Base-by-base conservation (phyloP, 768 basidiomycete genomes). In the Clitopilus hobsonii region DNA sequence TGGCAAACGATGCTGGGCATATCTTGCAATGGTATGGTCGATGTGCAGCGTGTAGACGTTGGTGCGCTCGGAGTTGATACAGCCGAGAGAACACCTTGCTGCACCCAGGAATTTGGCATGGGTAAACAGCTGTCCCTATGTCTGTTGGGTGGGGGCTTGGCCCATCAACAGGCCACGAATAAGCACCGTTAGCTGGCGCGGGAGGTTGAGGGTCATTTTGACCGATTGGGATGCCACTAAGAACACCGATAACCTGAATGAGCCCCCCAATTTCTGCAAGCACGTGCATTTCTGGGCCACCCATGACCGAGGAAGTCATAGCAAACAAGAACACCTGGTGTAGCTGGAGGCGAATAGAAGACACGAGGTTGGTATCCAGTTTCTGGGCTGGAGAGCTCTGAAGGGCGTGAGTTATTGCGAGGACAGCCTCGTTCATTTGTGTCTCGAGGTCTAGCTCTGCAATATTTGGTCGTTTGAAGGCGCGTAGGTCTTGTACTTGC, bases 261-360 rank as follows among this genome's bases (percentile, higher is more conserved):
- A 92, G 75, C n/a, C 87, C 88, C 38, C 84, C 81, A 36, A 91
- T 81, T 67, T 92, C 89, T 64, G 89, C 88, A 1, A 91, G 70
- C 0, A 76, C 73, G 54, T 80, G 78, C 71, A 79, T 81, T 51
- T 79, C 78, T 49, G 69, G 71, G 26, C 80, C 84, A 24, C 76
- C 77, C 24, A 72, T 68, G 5, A 80, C 69, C 11, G 84, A 83
- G 29, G 85, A 88, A 10, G 87, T 91, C 55, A 89, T 83, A 1
- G 86, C 81, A 65, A 91, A 92, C 25, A 90, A 74, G 65, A 90
- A 91, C 8, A 90, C 73, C 58, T 90, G 88, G 58, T 91, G 88
- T 13, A 91, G 77, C 29, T 82, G 83, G 11, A 82, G 69, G 54
- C 88, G 87, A 24, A 91, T 83, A 49, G 88, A 84, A n/a, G 85